Percentiles rank a stretch among this genome's conserved stretches.
Evolutionary conservation across 148 eudicot species (phyloP).

Genomic region (Chenopodium berlandieri): DNA sequence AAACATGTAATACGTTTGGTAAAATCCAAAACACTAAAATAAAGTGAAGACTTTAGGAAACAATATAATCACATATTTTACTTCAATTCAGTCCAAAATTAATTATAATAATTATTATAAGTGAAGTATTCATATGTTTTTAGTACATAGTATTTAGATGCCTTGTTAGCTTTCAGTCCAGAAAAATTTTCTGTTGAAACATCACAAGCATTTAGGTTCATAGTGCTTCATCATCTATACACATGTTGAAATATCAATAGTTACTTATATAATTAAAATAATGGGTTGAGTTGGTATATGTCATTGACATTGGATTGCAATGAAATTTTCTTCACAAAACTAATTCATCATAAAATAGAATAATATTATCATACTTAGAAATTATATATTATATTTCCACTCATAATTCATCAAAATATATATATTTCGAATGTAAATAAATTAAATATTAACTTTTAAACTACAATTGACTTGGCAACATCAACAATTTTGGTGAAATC

Average conservation of each 20-base stretch:
- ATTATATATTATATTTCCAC: too few relatives aligned
- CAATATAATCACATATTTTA: too few relatives aligned
- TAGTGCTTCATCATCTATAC: constrained; percentile 19
- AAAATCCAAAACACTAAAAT: too few relatives aligned
- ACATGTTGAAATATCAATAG: constrained; percentile 25
- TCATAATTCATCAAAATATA: too few relatives aligned
- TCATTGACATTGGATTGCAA: constrained; percentile 30
- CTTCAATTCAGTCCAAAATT: too few relatives aligned
- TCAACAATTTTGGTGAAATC: too few relatives aligned
- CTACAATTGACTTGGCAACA: too few relatives aligned
- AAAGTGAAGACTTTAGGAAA: background rate
- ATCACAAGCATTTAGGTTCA: constrained; percentile 26
- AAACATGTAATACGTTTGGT: background rate
- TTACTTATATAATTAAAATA: constrained; percentile 11
- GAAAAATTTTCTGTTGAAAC: constrained; percentile 26
- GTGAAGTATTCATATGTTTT: too few relatives aligned
- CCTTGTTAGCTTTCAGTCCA: constrained; percentile 11
- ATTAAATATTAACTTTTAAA: too few relatives aligned
- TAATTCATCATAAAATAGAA: background rate
- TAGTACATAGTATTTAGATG: constrained; percentile 1
- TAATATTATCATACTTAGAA: background rate
- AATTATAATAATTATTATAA: too few relatives aligned
- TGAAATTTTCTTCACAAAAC: background rate
- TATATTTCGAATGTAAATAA: too few relatives aligned
- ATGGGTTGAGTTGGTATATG: constrained; percentile 32